Evolutionary conservation across 768 basidiomycete species (phyloP).

Genomic region (Clathrus columnatus): DNA sequence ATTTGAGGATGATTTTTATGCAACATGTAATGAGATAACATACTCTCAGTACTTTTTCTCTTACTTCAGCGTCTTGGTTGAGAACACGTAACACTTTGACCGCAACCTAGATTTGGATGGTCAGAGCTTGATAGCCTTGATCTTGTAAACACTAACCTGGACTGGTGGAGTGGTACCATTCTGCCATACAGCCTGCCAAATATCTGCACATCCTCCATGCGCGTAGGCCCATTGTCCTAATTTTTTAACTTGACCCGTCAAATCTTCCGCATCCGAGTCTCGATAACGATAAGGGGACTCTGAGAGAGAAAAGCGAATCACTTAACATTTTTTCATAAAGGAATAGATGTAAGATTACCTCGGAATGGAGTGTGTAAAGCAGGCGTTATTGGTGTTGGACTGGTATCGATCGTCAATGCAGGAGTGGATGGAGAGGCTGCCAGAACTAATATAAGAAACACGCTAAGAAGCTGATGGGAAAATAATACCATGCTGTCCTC

Average conservation of each 20-base stretch:
- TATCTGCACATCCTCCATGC: conserved; percentile 8
- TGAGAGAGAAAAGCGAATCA: background rate
- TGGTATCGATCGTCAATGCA: background rate
- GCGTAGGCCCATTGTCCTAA: conserved; percentile 3
- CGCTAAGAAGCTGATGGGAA: background rate
- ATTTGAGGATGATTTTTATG: background rate
- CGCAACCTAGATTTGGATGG: conserved; percentile 3
- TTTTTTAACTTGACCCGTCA: conserved; percentile 5
- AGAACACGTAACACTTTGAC: conserved; percentile 8
- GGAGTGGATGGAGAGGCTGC: conserved; percentile 5
- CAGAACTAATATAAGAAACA: background rate
- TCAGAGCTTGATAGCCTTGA: background rate
- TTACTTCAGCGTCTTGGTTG: background rate
- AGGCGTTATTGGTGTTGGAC: background rate
- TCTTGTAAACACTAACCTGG: background rate
- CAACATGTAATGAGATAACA: background rate
- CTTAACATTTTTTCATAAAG: background rate
- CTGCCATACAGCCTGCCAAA: conserved; percentile 6
- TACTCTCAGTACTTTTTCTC: conserved; percentile 1
- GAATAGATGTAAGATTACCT: background rate
- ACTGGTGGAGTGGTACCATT: background rate
- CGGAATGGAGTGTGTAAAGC: background rate
- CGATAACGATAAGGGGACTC: conserved; percentile 5
- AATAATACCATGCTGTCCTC: background rate
- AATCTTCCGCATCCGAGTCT: conserved; percentile 3